Percentiles rank a stretch among this genome's conserved stretches.
phyloP scores from a whole-genome alignment of 106 monocot species.

The Xerophyta viscosa region DNA sequence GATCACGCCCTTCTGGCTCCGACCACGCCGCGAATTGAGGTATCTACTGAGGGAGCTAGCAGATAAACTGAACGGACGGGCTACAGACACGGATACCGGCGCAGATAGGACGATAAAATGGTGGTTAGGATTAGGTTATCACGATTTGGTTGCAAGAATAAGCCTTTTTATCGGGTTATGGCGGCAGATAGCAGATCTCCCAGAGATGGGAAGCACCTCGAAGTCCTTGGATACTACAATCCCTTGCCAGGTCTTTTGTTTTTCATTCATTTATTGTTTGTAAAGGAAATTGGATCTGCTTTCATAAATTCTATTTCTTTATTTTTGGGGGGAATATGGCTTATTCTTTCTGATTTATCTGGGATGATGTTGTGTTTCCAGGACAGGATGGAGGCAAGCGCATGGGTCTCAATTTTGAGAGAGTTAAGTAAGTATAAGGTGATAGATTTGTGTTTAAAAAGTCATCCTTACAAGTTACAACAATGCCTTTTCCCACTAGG shows the following conservation, averaged over 20 bases:
- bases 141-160: slow-evolving; percentile 83
- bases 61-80: no score
- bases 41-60: no score
- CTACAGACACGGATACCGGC: no score
- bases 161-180: slow-evolving; percentile 82
- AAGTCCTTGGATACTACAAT: slow-evolving; percentile 89
- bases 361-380: no score
- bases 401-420: not conserved
- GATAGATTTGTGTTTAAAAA: not conserved
- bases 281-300: not conserved
- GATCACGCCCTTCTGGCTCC: no score
- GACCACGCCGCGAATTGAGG: no score
- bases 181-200: slow-evolving; percentile 85
- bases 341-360: no score
- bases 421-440: not conserved
- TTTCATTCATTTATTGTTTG: not conserved
- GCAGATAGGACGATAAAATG: no score
- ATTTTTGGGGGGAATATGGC: not conserved
- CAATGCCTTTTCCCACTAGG: no score
- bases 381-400: slow-evolving; percentile 1
- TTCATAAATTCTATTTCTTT: not conserved
- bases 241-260: slow-evolving; percentile 62
- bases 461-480: no score
- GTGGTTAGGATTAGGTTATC: slow-evolving; percentile 30
- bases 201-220: slow-evolving; percentile 88